Percentiles rank a stretch among this genome's conserved stretches.
phyloP scores from a whole-genome alignment of 257 asterid species.

The Nicotiana paniculata region DNA sequence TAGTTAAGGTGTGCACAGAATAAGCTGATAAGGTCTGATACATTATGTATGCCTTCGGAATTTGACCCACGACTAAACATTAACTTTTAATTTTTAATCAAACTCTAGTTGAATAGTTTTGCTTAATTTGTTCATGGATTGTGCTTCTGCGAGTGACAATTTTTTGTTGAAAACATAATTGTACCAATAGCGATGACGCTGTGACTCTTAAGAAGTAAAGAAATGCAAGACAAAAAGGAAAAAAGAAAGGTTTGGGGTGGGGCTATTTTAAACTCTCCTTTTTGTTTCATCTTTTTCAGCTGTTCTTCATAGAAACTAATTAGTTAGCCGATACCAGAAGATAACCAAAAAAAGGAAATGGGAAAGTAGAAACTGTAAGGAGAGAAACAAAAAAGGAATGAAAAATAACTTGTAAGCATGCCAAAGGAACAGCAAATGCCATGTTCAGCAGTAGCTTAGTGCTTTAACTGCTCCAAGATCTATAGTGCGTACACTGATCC shows the following conservation, averaged over 20 bases:
- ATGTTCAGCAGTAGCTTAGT: background rate
- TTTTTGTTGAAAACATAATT: background rate
- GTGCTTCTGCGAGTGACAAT: background rate
- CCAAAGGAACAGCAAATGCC: background rate
- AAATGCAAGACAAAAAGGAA: background rate
- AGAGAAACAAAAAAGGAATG: background rate
- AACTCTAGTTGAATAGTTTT: background rate
- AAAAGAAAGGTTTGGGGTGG: too few relatives aligned
- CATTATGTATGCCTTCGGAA: background rate
- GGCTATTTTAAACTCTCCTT: background rate
- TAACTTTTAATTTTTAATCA: background rate
- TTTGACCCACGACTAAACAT: background rate
- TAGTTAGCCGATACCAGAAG: background rate
- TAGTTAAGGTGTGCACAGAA: too few relatives aligned
- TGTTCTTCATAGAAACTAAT: background rate
- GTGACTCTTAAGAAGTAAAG: background rate
- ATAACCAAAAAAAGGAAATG: background rate
- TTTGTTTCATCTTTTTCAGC: background rate
- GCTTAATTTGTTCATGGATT: background rate
- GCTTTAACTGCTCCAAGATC: background rate
- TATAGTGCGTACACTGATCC: background rate
- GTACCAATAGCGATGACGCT: background rate
- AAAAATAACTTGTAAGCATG: background rate
- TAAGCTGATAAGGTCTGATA: too few relatives aligned
- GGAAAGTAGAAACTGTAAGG: background rate